phyloP scores from a whole-genome alignment of 2,329 filamentous ascomycete genomes.

The Massarina eburnea region DNA sequence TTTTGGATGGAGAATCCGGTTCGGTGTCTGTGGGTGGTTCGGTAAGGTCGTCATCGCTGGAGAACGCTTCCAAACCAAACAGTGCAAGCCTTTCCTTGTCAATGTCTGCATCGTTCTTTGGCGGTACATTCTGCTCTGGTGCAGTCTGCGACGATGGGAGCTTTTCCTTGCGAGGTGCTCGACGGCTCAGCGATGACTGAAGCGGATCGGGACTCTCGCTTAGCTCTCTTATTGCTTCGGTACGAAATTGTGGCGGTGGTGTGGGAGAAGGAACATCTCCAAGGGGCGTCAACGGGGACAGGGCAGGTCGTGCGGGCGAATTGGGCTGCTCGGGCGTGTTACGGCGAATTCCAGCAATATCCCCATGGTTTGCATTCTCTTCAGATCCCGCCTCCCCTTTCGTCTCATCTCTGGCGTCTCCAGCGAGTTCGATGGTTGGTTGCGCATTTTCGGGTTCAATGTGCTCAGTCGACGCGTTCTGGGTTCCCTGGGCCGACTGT shows the following conservation, averaged over 20 bases:
- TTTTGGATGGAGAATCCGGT: neutral
- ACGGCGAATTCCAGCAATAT: neutral
- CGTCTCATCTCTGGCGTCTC: neutral
- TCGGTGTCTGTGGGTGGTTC: conserved; percentile 20
- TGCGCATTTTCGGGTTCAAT: conserved; percentile 13
- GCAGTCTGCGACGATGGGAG: conserved; percentile 8
- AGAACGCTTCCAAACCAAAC: conserved; percentile 18
- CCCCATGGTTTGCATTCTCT: neutral
- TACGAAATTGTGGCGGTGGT: neutral
- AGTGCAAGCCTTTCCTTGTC: conserved; percentile 13
- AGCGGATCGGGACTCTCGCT: conserved; percentile 37
- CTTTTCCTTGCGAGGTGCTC: neutral
- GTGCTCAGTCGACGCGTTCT: conserved; percentile 21
- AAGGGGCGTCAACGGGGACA: conserved; percentile 23
- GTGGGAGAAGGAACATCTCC: conserved; percentile 1
- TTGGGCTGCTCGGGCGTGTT: conserved; percentile 2
- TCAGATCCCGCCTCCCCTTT: neutral
- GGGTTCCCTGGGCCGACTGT: conserved; percentile 8
- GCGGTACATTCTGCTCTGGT: conserved; percentile 9
- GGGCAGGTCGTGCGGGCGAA: conserved; percentile 14
- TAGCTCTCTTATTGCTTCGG: conserved; percentile 4
- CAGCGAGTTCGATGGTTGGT: neutral
- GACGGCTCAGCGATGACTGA: conserved; percentile 18
- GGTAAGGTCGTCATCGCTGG: conserved; percentile 27
- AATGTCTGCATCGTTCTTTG: neutral